These are phyloP conservation scores for Rhodocollybia butyracea DNA, from an alignment of 768 basidiomycete species.

Conservation along the genomic window DNA sequence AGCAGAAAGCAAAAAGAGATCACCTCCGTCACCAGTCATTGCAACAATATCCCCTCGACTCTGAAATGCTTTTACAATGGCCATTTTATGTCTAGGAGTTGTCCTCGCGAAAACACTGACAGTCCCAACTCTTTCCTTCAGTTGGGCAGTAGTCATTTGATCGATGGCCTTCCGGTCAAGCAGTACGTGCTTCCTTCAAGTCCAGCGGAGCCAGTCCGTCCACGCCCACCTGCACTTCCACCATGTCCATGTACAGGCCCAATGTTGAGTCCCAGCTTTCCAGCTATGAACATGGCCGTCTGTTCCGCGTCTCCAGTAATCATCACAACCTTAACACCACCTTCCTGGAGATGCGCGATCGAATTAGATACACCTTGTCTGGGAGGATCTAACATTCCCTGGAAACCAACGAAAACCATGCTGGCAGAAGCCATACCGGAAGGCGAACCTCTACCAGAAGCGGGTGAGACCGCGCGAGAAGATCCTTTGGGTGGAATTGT, in stretches of 20 bases:
- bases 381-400: conserved; percentile 95
- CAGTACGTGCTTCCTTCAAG: conserved; percentile 34
- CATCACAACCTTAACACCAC: conserved; percentile 96
- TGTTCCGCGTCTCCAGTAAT: conserved; percentile 94
- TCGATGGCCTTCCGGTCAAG: conserved; percentile 86
- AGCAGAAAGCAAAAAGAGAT: conserved; percentile 20
- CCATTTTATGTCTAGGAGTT: conserved; percentile 97
- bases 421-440: conserved; percentile 34
- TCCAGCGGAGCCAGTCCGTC: background rate
- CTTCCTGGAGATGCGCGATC: conserved; percentile 73
- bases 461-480: conserved; percentile 27
- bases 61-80: conserved; percentile 93
- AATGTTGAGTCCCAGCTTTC: conserved; percentile 77
- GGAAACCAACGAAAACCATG: conserved; percentile 88
- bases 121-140: conserved; percentile 76
- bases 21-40: conserved; percentile 97
- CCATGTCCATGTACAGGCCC: conserved; percentile 34
- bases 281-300: conserved; percentile 87
- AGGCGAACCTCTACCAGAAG: conserved; percentile 10
- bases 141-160: conserved; percentile 73
- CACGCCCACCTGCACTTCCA: conserved; percentile 8
- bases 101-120: conserved; percentile 93
- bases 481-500: conserved; percentile 21
- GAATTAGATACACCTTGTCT: conserved; percentile 91
- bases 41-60: conserved; percentile 85